Percentiles rank a stretch among this genome's conserved stretches.
Evolutionary conservation across 2,329 filamentous ascomycete species (phyloP).

Genomic region (Aureobasidium sp.): DNA sequence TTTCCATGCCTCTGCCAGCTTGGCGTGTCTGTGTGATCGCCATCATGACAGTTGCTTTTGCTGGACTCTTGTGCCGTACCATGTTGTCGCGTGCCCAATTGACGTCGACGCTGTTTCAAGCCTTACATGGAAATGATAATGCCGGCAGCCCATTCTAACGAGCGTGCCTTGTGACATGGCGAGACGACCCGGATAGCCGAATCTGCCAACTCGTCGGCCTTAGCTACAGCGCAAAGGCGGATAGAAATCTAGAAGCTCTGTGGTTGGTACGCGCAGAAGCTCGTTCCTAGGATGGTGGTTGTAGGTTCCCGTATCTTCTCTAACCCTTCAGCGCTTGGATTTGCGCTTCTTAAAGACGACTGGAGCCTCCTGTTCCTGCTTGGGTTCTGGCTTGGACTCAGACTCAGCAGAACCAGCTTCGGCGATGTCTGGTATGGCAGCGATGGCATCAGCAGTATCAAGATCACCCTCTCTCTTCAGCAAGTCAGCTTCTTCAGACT

Average conservation of each 20-base stretch:
- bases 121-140: not conserved
- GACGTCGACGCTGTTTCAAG: not conserved
- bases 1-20: not conserved
- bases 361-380: slow-evolving; percentile 31
- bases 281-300: not conserved
- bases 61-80: not conserved
- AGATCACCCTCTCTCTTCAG: slow-evolving; percentile 25
- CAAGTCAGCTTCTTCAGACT: slow-evolving; percentile 23
- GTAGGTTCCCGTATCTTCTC: not conserved
- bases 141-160: not conserved
- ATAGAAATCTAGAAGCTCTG: not conserved
- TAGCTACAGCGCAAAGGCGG: not conserved
- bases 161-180: not conserved
- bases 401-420: not conserved
- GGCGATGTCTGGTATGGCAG: slow-evolving; percentile 17
- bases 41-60: not conserved
- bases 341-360: slow-evolving; percentile 77
- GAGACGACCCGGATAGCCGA: not conserved
- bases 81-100: not conserved
- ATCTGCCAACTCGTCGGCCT: not conserved
- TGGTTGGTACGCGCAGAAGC: not conserved
- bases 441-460: slow-evolving; percentile 24
- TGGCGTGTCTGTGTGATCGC: not conserved
- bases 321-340: slow-evolving; percentile 25
- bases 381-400: not conserved